phyloP scores from a whole-genome alignment of 371 early-diverging fungal genomes.

The Saksenaea oblongispora region DNA sequence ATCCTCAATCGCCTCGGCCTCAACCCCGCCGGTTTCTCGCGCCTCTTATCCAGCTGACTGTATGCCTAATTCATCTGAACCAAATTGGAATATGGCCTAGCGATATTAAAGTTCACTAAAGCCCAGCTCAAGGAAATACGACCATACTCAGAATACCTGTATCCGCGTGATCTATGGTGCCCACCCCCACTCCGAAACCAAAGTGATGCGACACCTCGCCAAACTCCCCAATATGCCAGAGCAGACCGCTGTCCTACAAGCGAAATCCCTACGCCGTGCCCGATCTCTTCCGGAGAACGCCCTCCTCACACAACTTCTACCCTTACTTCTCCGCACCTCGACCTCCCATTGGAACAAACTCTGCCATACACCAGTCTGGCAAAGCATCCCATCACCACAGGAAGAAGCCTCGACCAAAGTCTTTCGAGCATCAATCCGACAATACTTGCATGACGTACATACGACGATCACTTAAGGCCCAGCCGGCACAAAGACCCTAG shows the following conservation, averaged over 20 bases:
- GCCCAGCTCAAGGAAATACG: background rate
- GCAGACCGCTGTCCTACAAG: background rate
- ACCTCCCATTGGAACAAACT: too few species aligned
- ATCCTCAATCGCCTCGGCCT: too few species aligned
- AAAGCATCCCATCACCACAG: too few species aligned
- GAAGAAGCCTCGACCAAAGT: too few species aligned
- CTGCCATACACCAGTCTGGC: too few species aligned
- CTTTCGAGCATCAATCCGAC: too few species aligned
- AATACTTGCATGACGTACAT: too few species aligned
- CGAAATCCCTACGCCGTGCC: background rate
- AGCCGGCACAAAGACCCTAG: too few species aligned
- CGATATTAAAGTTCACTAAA: background rate
- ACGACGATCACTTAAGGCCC: too few species aligned
- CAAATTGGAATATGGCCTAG: conserved; percentile 14
- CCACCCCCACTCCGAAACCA: conserved; percentile 8
- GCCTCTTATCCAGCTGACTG: background rate
- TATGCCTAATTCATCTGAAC: conserved; percentile 11
- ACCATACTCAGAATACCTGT: conserved; percentile 12
- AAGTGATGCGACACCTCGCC: conserved; percentile 17
- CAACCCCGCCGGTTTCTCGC: too few species aligned
- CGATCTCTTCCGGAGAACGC: conserved; percentile 9
- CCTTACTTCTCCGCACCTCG: too few species aligned
- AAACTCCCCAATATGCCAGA: conserved; percentile 13
- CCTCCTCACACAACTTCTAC: conserved; percentile 1
- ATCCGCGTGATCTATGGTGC: conserved; percentile 20